phyloP scores from a whole-genome alignment of 1,139 yeast genomes.

The Yamadazyma aaseri region DNA sequence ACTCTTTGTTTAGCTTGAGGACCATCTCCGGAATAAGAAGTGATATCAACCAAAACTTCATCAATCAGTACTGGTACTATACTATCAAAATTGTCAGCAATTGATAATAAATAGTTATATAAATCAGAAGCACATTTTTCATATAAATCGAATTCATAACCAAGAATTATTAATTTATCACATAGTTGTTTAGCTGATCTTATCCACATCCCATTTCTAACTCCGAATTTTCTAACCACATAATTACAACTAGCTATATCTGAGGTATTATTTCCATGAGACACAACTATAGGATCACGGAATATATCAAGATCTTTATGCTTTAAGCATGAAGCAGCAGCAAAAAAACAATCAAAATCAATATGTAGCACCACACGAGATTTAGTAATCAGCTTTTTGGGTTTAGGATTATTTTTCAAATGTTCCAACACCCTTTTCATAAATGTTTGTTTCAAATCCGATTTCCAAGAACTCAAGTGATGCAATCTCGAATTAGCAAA shows the following conservation, averaged over 20 bases:
- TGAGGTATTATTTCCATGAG: slow-evolving; percentile 68
- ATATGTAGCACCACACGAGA: slow-evolving; percentile 62
- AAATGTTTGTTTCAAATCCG: slow-evolving; percentile 65
- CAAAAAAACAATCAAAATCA: slow-evolving; percentile 94
- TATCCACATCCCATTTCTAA: slow-evolving; percentile 90
- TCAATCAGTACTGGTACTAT: slow-evolving; percentile 88
- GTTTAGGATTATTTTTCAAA: slow-evolving; percentile 4
- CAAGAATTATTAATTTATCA: slow-evolving; percentile 60
- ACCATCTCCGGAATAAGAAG: slow-evolving; percentile 27
- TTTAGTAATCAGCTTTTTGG: background rate
- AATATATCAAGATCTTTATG: slow-evolving; percentile 56
- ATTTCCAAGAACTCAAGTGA: slow-evolving; percentile 85
- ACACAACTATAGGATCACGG: slow-evolving; percentile 73
- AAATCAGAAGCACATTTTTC: slow-evolving; percentile 50
- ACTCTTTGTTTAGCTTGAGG: slow-evolving; percentile 16
- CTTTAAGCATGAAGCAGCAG: slow-evolving; percentile 70
- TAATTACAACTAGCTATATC: slow-evolving; percentile 96
- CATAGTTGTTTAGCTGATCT: slow-evolving; percentile 60
- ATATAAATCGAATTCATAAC: slow-evolving; percentile 75
- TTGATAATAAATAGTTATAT: slow-evolving; percentile 51
- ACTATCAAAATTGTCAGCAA: slow-evolving; percentile 48
- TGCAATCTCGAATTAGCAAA: slow-evolving; percentile 84
- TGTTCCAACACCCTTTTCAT: slow-evolving; percentile 36
- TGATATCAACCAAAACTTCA: slow-evolving; percentile 77
- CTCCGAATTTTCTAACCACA: slow-evolving; percentile 71